Evolutionary conservation across 306 rosid genomes (phyloP).

Genomic region (Chamaecrista fasciculata): DNA sequence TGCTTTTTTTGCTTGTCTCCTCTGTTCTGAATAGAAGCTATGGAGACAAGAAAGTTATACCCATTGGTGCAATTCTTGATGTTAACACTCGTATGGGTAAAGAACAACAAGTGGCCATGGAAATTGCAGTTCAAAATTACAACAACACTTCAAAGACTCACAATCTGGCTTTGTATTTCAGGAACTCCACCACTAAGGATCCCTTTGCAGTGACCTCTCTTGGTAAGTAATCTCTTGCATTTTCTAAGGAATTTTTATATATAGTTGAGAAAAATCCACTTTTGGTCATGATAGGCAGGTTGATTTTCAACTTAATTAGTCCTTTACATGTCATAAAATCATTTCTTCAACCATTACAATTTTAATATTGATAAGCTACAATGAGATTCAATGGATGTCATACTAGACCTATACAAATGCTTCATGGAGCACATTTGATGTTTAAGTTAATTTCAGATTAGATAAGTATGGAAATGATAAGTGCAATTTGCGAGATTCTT

Average conservation of each 20-base stretch:
- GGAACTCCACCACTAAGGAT: slow-evolving; percentile 13
- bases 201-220: slow-evolving; percentile 29
- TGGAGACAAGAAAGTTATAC: slow-evolving; percentile 23
- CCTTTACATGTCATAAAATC: no score
- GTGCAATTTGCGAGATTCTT: no score
- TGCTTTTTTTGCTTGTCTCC: slow-evolving; percentile 23
- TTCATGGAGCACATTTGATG: no score
- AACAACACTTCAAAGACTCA: slow-evolving; percentile 29
- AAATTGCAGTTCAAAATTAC: slow-evolving; percentile 40
- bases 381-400: no score
- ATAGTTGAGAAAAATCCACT: neutral
- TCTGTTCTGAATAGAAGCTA: slow-evolving; percentile 13
- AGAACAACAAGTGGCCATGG: slow-evolving; percentile 53
- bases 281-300: no score
- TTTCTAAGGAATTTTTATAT: neutral
- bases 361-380: no score
- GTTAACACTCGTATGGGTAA: slow-evolving; percentile 41
- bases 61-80: slow-evolving; percentile 44
- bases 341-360: no score
- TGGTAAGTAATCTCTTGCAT: slow-evolving; percentile 32
- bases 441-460: no score
- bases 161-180: slow-evolving; percentile 37
- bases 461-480: no score
- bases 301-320: no score
- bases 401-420: no score